phyloP scores from a whole-genome alignment of 805 yeast species.

The Candida coleopterorum region DNA sequence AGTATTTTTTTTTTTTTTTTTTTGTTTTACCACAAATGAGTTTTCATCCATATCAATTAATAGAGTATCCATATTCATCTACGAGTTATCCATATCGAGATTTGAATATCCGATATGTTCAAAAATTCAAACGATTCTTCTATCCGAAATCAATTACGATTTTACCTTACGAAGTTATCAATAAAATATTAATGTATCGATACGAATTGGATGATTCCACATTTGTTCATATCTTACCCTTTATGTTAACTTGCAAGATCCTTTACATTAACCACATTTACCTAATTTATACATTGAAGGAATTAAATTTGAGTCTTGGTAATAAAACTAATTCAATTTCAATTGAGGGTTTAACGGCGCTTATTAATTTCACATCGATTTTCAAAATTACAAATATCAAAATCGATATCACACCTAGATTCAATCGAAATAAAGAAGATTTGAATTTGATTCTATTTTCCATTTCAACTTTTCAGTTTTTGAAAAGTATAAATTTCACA shows the following conservation, averaged over 20 bases:
- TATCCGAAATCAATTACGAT: not conserved
- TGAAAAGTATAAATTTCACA: not conserved
- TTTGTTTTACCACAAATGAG: too few species aligned
- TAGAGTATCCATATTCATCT: too few species aligned
- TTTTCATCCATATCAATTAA: too few species aligned
- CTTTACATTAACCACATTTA: not conserved
- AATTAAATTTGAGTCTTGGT: not conserved
- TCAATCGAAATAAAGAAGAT: not conserved
- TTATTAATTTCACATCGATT: not conserved
- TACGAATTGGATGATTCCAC: not conserved
- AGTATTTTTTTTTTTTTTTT: too few species aligned
- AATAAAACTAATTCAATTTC: not conserved
- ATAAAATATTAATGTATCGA: not conserved
- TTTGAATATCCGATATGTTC: too few species aligned
- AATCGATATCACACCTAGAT: slow-evolving; percentile 1
- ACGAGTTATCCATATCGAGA: too few species aligned
- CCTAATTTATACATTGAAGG: slow-evolving; percentile 2
- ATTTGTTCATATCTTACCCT: not conserved
- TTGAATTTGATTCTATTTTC: not conserved
- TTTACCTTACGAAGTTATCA: slow-evolving; percentile 1
- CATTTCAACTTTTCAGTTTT: not conserved
- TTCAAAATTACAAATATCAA: not conserved
- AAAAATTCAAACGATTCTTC: too few species aligned
- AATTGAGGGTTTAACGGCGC: not conserved
- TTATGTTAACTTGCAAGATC: slow-evolving; percentile 2